Base-by-base conservation (phyloP, 1,139 yeast genomes). In the Suhomyces maxii region DNA sequence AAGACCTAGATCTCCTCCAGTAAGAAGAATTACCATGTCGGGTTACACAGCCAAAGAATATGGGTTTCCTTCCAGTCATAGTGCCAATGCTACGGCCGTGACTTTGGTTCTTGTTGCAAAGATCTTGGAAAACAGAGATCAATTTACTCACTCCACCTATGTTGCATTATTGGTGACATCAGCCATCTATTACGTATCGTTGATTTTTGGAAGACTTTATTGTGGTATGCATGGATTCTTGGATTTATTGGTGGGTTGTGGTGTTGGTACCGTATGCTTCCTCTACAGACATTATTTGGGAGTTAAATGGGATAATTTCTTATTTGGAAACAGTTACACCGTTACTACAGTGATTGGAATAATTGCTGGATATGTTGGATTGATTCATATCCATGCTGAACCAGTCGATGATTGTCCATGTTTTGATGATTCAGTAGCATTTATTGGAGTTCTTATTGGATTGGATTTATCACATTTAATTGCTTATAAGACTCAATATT, bases 151-250 rank as follows among this genome's bases (percentile, higher is more conserved):
- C 13, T 34, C 39, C 33, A 33, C 56, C 6, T 41, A 45, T 41
- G 10, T 28, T 18, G 33, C 43, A 11, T 39, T 60, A 23, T 47
- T 59, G 28, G 50, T 50, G 23, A 51, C 56, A 6, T 52, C 66
- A 36, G 51, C 65, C 2, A 38, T 79, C 12, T 90, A 91, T 61
- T 86, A 83, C 59, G 51, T 73, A 26, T 83, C 95, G 9, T 72
- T 93, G 52, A 80, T 88, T 1, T 65, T 82, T 52, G 99, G 99
- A 28, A 73, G 99, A 47, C 63, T 93, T 7, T 93, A 93, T 67
- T 91, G 97, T 64, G 99, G 99, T 6, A 93, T 93, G 99, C 99
- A 93, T 66, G 99, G 99, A 2, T 80, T 88, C 51, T 68, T 88
- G 31, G 99, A 93, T 63, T 73, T 93, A 6, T 45, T 71, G 1